Evolutionary conservation across 139 green algal species (phyloP).

Genomic region (Chlamydomonas eustigma): DNA sequence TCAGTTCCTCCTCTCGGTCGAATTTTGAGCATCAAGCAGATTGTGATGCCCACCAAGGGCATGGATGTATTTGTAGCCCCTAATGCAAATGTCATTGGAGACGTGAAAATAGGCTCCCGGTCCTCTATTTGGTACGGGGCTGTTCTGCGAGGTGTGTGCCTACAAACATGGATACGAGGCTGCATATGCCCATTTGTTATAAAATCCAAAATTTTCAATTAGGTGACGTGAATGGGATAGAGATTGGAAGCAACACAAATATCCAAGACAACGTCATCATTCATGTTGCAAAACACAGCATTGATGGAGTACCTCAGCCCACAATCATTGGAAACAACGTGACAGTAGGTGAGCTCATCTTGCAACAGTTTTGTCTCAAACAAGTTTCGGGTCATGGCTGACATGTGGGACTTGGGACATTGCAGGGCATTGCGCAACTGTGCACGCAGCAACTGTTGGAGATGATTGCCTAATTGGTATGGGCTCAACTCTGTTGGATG

Average conservation of each 20-base stretch:
- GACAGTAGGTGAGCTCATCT: slow-evolving; percentile 50
- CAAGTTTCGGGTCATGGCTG: no score
- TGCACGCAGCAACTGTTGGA: slow-evolving; percentile 82
- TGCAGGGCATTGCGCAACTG: slow-evolving; percentile 63
- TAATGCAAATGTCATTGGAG: slow-evolving; percentile 85
- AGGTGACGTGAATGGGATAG: slow-evolving; percentile 90
- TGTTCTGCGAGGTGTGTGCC: slow-evolving; percentile 71
- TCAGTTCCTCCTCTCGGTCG: slow-evolving; percentile 5
- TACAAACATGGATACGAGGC: background rate
- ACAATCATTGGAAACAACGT: slow-evolving; percentile 77
- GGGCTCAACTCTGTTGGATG: slow-evolving; percentile 86
- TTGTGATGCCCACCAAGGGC: slow-evolving; percentile 53
- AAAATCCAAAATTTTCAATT: no score
- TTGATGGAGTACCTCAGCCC: slow-evolving; percentile 36
- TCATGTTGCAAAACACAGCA: slow-evolving; percentile 81
- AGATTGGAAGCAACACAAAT: slow-evolving; percentile 77
- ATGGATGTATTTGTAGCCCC: slow-evolving; percentile 76
- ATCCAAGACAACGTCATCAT: slow-evolving; percentile 88
- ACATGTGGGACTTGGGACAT: no score
- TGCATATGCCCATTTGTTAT: no score
- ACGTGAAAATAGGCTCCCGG: slow-evolving; percentile 78
- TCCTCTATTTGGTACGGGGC: slow-evolving; percentile 89
- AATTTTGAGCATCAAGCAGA: slow-evolving; percentile 18
- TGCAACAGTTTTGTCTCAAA: no score
- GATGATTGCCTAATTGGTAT: slow-evolving; percentile 89